Evolutionary conservation across 2,329 filamentous ascomycete species (phyloP).

Genomic region (Gliomastix tumulicola): DNA sequence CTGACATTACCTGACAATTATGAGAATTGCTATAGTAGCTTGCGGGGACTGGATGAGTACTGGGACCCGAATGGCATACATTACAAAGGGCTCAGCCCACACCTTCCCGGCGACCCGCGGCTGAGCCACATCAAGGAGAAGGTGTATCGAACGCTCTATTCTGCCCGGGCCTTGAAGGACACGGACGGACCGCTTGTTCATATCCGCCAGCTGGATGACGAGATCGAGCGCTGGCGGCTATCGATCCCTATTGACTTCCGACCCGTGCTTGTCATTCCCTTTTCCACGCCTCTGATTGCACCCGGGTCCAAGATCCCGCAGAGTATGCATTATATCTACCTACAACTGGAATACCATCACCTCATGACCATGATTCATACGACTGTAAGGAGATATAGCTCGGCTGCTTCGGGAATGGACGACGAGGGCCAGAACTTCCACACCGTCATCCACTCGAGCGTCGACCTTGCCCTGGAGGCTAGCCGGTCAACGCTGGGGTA

Average conservation of each 20-base stretch:
- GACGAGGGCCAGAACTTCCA: constrained; percentile 22
- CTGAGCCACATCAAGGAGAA: constrained; percentile 45
- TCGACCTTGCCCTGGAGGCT: constrained; percentile 45
- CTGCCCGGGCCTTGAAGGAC: constrained; percentile 36
- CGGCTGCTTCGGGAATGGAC: constrained; percentile 18
- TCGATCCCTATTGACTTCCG: constrained; percentile 28
- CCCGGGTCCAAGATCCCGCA: neutral
- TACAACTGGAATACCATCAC: constrained; percentile 49
- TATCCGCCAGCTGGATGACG: constrained; percentile 49
- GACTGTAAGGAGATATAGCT: constrained; percentile 40
- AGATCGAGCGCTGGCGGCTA: constrained; percentile 46
- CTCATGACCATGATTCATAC: constrained; percentile 48
- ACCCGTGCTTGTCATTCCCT: neutral
- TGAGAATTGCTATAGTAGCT: neutral
- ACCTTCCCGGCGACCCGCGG: constrained; percentile 26
- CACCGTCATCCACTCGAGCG: constrained; percentile 40
- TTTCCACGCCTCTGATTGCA: neutral
- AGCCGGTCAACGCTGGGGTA: constrained; percentile 47
- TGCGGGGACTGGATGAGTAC: neutral
- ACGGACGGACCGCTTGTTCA: constrained; percentile 46
- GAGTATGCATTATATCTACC: constrained; percentile 35
- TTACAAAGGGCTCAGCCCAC: neutral
- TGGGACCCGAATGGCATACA: neutral
- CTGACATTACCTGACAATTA: constrained; percentile 31
- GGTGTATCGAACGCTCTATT: constrained; percentile 40